Evolutionary conservation across 2,329 filamentous ascomycete species (phyloP), one percentile per base, ranked within the genome.

Genomic region (Raffaelea ambrosiae): DNA sequence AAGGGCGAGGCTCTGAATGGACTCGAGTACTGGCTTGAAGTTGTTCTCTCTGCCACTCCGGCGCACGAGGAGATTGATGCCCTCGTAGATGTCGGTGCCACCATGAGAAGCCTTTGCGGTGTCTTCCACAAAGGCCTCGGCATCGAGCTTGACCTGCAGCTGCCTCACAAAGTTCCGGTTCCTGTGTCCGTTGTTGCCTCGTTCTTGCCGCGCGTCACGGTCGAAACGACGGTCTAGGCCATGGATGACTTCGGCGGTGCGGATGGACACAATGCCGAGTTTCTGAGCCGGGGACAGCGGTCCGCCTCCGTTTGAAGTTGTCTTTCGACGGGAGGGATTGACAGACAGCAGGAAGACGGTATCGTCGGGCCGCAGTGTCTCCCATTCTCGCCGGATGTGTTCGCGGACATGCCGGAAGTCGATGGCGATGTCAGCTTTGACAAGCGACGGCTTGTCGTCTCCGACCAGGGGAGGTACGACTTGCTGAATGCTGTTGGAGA

Each of bases 31-130:
- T 10, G 90, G 83, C 60, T 88, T 94, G 73, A 98, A 98, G 65
- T 98, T 98, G 68, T 98, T 98, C 65, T 98, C 93, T 51, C 90
- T 77, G 23, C 87, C 84, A 61, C 81, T 84, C 56, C 93, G 79
- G 49, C 93, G 83, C 45, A 95, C 76, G 47, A 98, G 71, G 38
- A 97, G 68, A 59, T 98, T 98, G 59, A 98, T 82, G 31, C 74
- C 75, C 41, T 87, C 83, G 63, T 96, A 96, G 4, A 94, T 72
- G 58, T 95, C 85, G 1, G 78, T 71, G 57, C 86, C 85, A n/a
- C 83, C 85, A 50, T 75, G 71, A 10, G 77, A 70, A 35, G 76
- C 69, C 46, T 71, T 74, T 52, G 86, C 81, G 54, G 81, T 81
- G 64, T 98, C 93, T 45, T 76, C 71, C 56, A 86, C 81, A 66